A percentile compares a stretch with the other conserved stretches of the same genome.
These are phyloP conservation scores for Acacia pycnantha DNA, from an alignment of 331 rosid species.

Conservation along the genomic window DNA sequence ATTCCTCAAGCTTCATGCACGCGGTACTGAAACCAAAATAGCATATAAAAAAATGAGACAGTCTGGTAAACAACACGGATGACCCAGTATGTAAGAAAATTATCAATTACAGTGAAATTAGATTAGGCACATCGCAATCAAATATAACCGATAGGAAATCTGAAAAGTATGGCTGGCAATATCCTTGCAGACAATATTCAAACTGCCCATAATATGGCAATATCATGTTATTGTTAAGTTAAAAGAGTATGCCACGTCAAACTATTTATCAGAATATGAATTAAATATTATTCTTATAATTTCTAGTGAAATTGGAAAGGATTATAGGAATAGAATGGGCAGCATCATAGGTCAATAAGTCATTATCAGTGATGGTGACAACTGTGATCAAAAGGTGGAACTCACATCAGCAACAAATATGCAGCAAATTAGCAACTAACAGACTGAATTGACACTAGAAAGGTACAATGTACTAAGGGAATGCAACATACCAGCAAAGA, in stretches of 20 bases:
- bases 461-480: neutral
- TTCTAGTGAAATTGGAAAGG: neutral
- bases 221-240: neutral
- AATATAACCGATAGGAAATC: neutral
- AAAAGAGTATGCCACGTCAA: neutral
- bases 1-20: conserved; percentile 64
- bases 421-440: neutral
- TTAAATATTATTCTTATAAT: neutral
- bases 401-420: neutral
- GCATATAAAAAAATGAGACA: neutral
- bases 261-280: neutral
- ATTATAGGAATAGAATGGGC: neutral
- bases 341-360: neutral
- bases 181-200: neutral
- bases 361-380: neutral
- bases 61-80: neutral
- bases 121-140: neutral
- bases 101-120: neutral
- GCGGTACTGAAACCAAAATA: conserved; percentile 43
- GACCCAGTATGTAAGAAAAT: neutral
- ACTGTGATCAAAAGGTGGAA: neutral
- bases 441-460: neutral
- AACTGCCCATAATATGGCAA: neutral
- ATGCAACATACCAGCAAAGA: neutral
- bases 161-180: neutral